phyloP scores from a whole-genome alignment of 2,329 filamentous ascomycete genomes.

The Escovopsis sp. region DNA sequence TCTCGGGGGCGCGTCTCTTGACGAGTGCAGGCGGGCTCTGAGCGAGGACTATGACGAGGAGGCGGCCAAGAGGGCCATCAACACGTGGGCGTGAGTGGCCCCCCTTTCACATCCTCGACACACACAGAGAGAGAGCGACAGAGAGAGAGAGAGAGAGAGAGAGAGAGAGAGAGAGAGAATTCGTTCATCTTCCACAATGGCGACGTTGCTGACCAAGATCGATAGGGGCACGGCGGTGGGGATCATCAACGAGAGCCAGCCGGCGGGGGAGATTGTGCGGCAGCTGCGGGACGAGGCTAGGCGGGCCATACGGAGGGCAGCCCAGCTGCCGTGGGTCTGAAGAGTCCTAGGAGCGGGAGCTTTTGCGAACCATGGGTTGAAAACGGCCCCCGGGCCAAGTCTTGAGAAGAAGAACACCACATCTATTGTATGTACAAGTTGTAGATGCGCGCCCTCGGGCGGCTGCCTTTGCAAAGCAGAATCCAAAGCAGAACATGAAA shows the following conservation, averaged over 20 bases:
- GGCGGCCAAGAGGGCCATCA: slow-evolving; percentile 17
- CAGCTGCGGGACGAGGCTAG: slow-evolving; percentile 24
- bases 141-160: no score
- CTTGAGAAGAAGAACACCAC: neutral
- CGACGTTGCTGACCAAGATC: slow-evolving; percentile 3
- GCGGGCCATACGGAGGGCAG: slow-evolving; percentile 17
- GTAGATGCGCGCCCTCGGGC: no score
- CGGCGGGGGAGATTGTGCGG: slow-evolving; percentile 29
- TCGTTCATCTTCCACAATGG: no score
- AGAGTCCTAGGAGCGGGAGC: neutral
- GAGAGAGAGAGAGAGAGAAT: no score
- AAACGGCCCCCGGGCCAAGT: neutral
- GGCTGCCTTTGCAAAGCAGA: no score
- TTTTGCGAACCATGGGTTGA: no score
- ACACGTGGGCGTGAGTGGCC: slow-evolving; percentile 23
- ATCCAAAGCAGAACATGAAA: no score
- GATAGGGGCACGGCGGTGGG: slow-evolving; percentile 29
- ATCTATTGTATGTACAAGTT: no score
- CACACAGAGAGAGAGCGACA: neutral
- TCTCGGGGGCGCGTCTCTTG: slow-evolving; percentile 22
- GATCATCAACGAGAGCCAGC: slow-evolving; percentile 25
- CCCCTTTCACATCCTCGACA: neutral
- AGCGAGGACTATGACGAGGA: slow-evolving; percentile 22
- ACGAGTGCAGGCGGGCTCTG: slow-evolving; percentile 26
- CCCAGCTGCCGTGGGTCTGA: neutral